phyloP scores from a whole-genome alignment of 2,329 filamentous ascomycete species.

The Calonectria pauciramosa region DNA sequence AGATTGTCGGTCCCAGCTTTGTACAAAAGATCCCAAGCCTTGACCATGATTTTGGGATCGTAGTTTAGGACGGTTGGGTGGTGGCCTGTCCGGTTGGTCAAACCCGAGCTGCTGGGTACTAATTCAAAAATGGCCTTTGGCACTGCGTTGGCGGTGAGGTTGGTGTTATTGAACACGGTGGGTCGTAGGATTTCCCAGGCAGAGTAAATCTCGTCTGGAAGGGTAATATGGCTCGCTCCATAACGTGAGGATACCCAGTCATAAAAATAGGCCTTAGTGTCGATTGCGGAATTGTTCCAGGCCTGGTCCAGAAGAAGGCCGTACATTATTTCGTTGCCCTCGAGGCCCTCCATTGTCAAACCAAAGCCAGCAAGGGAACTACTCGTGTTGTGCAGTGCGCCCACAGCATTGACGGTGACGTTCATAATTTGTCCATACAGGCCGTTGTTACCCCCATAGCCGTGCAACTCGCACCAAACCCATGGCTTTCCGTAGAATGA shows the following conservation, averaged over 20 bases:
- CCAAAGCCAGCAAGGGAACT: neutral
- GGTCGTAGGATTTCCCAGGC: neutral
- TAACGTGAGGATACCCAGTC: neutral
- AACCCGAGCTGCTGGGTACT: neutral
- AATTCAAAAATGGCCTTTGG: constrained; percentile 1
- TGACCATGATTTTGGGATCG: neutral
- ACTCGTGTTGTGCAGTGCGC: neutral
- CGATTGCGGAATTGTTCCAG: neutral
- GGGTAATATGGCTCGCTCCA: neutral
- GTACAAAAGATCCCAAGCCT: neutral
- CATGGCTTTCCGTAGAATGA: constrained; percentile 1
- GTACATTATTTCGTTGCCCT: constrained; percentile 4
- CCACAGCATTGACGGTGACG: neutral
- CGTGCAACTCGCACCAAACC: neutral
- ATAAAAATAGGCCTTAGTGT: neutral
- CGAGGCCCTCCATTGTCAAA: neutral
- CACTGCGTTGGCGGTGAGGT: neutral
- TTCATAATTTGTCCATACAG: constrained; percentile 2
- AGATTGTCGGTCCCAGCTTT: neutral
- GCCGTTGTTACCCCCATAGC: neutral
- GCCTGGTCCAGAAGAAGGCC: constrained; percentile 1
- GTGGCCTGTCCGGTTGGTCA: neutral
- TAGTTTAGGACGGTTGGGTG: constrained; percentile 1
- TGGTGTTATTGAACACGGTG: neutral
- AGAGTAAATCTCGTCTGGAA: neutral